These are phyloP conservation scores for Scalesia atractyloides DNA, from an alignment of 129 eudicot genomes.

Conservation along the genomic window DNA sequence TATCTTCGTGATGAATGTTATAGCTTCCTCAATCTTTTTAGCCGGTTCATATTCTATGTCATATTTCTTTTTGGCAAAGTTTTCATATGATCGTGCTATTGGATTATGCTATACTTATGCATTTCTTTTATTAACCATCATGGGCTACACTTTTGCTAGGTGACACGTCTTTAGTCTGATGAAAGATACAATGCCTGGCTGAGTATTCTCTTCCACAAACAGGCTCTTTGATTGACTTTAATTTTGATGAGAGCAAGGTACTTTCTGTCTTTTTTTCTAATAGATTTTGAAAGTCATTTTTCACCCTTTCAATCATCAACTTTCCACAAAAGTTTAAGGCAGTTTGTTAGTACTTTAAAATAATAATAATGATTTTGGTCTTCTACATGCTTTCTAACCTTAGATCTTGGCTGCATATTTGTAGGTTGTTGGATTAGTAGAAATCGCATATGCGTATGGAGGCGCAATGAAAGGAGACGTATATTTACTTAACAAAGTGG, in stretches of 20 bases:
- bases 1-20: neutral
- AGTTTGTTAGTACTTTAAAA: no score
- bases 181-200: no score
- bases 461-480: conserved; percentile 57
- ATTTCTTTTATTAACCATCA: no score
- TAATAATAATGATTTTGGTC: neutral
- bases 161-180: no score
- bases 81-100: neutral
- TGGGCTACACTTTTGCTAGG: no score
- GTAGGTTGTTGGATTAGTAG: conserved; percentile 84
- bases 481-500: conserved; percentile 68
- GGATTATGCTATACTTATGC: no score
- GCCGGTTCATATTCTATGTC: neutral
- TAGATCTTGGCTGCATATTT: conserved; percentile 4
- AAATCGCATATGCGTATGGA: conserved; percentile 78
- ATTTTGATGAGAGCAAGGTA: conserved; percentile 99
- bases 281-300: neutral
- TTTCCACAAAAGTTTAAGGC: neutral
- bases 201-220: no score
- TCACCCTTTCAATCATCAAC: neutral
- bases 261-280: conserved; percentile 1
- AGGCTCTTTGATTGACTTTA: no score
- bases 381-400: neutral
- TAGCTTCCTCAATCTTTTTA: neutral
- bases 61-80: neutral